Base-by-base conservation (phyloP, 352 stramenopile genomes). In the Globisporangium solare region DNA sequence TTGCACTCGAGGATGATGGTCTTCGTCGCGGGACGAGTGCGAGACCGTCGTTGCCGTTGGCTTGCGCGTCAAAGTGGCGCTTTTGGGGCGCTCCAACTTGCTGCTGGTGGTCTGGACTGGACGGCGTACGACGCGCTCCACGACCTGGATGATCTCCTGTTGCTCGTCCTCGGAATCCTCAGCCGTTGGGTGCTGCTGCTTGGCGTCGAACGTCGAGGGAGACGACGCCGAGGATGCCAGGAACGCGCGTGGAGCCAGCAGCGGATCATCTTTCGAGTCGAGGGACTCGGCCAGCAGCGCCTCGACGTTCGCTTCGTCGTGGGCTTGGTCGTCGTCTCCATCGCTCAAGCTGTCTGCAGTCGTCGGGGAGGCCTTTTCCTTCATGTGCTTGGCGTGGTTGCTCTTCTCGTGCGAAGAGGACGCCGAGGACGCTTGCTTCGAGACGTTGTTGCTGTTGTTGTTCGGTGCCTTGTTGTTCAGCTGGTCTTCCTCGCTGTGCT, bases 1-100 rank as follows among this genome's bases (percentile, higher is more conserved):
- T 56, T 68, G 18, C 67, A 76, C 18, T 65, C 71, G 43, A 63
- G 54, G 48, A 10, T 31, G 53, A 1, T 75, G 59, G 35, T 77
- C 70, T 37, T 77, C 67, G 14, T 75, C 69, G 11, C 59, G 66
- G 43, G 56, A 64, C 39, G 50, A 63, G 55, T 61, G 66, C 58
- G 47, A 68, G 50, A 10, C 17, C 59, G 21, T 51, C 31, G 41
- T 39, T 27, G 35, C 43, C 48, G 67, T 51, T 51, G 66, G 51
- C 53, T 43, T 50, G 56, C 22, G 59, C 51, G 15, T 32, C 32
- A 20, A 42, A 22, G 22, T 47, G 8, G 70, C 70, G 63, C 70
- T 89, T 46, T 83, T 81, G 0, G 76, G 73, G 15, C 79, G 76
- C 39, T 63, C 63, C 15, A 81, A 65, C 14, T 73, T 73, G 32